Evolutionary conservation across 139 green algal genomes (phyloP).

Genomic region (Chlorella sp.): DNA sequence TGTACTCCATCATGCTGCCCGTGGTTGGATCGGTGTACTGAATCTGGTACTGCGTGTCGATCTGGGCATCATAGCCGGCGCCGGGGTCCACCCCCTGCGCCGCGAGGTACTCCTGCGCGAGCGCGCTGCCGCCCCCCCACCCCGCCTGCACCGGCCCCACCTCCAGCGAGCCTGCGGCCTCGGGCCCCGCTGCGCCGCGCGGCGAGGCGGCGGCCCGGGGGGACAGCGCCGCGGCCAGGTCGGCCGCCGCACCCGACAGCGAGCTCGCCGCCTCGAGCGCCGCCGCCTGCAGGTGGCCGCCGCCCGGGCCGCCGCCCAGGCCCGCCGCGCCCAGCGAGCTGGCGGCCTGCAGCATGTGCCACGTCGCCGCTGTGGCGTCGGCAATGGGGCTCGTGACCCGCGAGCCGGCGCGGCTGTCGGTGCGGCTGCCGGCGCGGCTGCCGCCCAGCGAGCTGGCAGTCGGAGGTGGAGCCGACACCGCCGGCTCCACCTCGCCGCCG

Average conservation of each 20-base stretch:
- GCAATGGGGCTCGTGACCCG: background rate
- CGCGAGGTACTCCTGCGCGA: background rate
- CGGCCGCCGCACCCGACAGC: too few species aligned
- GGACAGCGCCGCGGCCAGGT: background rate
- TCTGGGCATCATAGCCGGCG: background rate
- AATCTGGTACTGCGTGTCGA: background rate
- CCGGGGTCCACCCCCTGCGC: background rate
- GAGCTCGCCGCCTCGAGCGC: too few species aligned
- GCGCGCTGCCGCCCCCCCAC: background rate
- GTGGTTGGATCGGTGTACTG: background rate
- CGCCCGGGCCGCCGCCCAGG: too few species aligned
- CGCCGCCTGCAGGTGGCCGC: too few species aligned
- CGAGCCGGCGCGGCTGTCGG: background rate
- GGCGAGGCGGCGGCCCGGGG: background rate
- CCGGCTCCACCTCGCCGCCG: background rate
- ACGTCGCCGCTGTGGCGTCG: too few species aligned
- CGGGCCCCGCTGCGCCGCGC: background rate
- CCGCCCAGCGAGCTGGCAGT: background rate
- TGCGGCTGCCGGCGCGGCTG: background rate
- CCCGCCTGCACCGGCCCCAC: slow-evolving; percentile 7
- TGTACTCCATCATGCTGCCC: slow-evolving; percentile 2
- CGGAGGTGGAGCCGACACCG: background rate
- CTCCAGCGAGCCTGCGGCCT: background rate
- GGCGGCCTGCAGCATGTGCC: too few species aligned
- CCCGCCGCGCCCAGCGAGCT: too few species aligned